Base-by-base conservation (phyloP, 2,329 filamentous ascomycete genomes). In the Clonostachys sp. region DNA sequence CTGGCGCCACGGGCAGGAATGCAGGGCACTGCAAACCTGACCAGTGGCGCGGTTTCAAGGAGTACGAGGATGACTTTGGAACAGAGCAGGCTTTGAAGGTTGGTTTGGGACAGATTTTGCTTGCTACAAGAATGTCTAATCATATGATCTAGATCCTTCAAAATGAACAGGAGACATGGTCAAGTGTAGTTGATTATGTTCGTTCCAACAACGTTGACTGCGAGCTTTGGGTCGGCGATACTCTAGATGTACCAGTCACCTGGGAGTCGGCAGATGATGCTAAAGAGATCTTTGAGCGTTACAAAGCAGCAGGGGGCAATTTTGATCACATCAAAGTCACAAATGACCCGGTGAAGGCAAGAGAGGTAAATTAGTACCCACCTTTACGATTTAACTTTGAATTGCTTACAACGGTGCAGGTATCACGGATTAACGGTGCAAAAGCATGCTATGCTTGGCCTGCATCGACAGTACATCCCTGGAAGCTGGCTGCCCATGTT, bases 371-470 rank as follows among this genome's bases (percentile, higher is more conserved):
- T 9, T 12, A 30, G 3, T 24, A 20, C 16, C 3, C 5, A 14
- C 6, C 5, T 14, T 42, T 20, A 5, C 7, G 2, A 3, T 13
- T 10, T 18, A 9, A 12, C 1, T 24, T 6, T 33, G 5, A 10
- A n/a, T 18, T n/a, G 20, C 42, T 50, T 6, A 48, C 33, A 18
- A 4, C 18, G 10, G n/a, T 20, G 12, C 12, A 52, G 50, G 45
- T 50, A 6, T 48, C 50, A 9, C 50, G 41, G 5, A 46, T 52
- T 5, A 48, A 48, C 20, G 48, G 48, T 14, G 50, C 50, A 36
- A 38, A 50, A 12, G 50, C 50, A 17, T 52, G 50, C 20, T 52
- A 52, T 36, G 50, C 50, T n/a, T 52, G 50, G 50, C 42, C 48
- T 36, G 50, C 50, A 5, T 52, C 50, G 4, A 50, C 50, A 16